Percentiles rank a stretch among this genome's conserved stretches.
These are phyloP conservation scores for Echinosphaeria canescens DNA, from an alignment of 2,329 filamentous ascomycete genomes.

Conservation along the genomic window DNA sequence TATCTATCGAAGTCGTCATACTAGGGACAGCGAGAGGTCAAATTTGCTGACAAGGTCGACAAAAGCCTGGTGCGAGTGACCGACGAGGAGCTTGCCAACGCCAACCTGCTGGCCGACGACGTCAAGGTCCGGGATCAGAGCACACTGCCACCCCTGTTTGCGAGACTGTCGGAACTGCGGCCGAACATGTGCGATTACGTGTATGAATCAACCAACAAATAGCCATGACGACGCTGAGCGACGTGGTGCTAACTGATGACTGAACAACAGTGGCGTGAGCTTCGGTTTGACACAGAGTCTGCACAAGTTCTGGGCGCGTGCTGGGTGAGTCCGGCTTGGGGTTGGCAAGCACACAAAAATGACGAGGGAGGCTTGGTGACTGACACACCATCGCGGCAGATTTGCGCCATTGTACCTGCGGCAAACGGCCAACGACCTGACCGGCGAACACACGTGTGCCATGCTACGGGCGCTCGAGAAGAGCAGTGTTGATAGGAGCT, in stretches of 20 bases:
- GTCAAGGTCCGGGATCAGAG: constrained; percentile 78
- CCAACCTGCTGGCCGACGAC: constrained; percentile 64
- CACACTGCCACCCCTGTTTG: constrained; percentile 83
- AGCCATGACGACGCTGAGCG: no score
- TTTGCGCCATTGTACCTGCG: constrained; percentile 84
- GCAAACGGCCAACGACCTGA: constrained; percentile 90
- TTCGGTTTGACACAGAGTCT: constrained; percentile 76
- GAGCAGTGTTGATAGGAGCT: constrained; percentile 45
- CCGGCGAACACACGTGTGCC: constrained; percentile 92
- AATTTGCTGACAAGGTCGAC: no score
- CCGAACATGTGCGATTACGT: constrained; percentile 74
- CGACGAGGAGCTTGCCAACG: constrained; percentile 57
- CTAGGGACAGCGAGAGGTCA: no score
- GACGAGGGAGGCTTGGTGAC: no score
- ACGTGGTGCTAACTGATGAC: no score
- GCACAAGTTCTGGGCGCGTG: constrained; percentile 98
- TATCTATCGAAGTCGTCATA: no score
- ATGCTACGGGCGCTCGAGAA: constrained; percentile 71
- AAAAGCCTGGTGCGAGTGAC: constrained; percentile 65
- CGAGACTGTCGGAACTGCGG: constrained; percentile 64
- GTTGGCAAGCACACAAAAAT: no score
- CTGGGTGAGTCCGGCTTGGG: no score
- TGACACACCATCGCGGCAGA: no score
- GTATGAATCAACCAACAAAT: no score
- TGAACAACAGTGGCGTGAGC: no score